These are phyloP conservation scores for Colletotrichum liriopes DNA, from an alignment of 2,329 filamentous ascomycete genomes.

Conservation along the genomic window DNA sequence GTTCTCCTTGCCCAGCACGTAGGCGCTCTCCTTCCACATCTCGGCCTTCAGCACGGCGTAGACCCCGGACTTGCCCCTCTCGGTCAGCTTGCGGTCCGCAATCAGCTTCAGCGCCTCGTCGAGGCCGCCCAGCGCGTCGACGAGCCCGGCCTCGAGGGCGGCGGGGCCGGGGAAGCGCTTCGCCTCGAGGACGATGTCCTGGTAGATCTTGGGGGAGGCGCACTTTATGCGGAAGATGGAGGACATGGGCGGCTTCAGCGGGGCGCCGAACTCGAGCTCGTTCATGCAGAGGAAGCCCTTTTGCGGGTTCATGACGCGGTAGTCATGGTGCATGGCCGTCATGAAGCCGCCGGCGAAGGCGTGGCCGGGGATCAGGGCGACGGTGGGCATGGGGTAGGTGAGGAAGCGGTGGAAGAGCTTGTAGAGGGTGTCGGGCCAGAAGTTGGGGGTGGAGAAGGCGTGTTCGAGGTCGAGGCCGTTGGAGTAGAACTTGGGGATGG, in stretches of 20 bases:
- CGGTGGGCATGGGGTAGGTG: constrained; percentile 83
- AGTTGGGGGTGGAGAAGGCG: constrained; percentile 72
- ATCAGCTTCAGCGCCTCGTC: constrained; percentile 76
- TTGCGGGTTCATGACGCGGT: constrained; percentile 80
- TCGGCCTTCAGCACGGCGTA: constrained; percentile 83
- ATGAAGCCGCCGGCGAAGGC: constrained; percentile 88
- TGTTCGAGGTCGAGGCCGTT: constrained; percentile 86
- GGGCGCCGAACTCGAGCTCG: constrained; percentile 84
- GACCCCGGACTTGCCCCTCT: constrained; percentile 75
- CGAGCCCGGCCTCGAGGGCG: constrained; percentile 76
- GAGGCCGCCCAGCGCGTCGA: constrained; percentile 77
- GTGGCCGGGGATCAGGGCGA: constrained; percentile 86
- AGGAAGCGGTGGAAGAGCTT: constrained; percentile 74
- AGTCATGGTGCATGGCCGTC: constrained; percentile 87
- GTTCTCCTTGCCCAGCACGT: constrained; percentile 67
- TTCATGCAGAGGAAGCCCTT: constrained; percentile 86
- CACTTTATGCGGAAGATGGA: constrained; percentile 80
- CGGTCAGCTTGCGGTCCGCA: constrained; percentile 69
- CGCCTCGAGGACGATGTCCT: constrained; percentile 81
- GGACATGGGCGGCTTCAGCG: constrained; percentile 82
- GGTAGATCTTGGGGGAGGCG: constrained; percentile 68
- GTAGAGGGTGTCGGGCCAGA: constrained; percentile 75
- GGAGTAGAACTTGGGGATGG: constrained; percentile 84
- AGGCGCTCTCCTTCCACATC: constrained; percentile 79
- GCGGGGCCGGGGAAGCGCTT: constrained; percentile 75